These are phyloP conservation scores for Scleroderma bovista DNA, from an alignment of 768 basidiomycete species.

Conservation along the genomic window DNA sequence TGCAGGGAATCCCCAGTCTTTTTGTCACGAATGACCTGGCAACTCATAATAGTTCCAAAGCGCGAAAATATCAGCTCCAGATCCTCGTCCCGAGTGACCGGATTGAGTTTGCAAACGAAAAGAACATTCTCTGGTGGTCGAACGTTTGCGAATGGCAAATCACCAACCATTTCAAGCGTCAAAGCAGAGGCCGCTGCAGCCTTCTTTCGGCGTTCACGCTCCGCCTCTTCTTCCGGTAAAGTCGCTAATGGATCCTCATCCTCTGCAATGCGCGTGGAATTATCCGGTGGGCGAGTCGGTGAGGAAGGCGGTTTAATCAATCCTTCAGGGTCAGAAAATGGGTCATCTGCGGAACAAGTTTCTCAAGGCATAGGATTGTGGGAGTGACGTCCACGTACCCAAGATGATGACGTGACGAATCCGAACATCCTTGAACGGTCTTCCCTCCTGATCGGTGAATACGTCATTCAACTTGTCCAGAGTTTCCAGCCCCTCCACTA, in stretches of 20 bases:
- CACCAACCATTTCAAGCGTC: constrained; percentile 99
- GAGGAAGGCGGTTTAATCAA: constrained; percentile 67
- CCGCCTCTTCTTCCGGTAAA: constrained; percentile 82
- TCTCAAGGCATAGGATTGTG: constrained; percentile 3
- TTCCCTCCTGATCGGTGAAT: constrained; percentile 79
- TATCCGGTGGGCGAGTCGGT: constrained; percentile 79
- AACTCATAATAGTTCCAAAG: constrained; percentile 94
- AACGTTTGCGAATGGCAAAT: constrained; percentile 96
- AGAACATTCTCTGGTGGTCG: constrained; percentile 97
- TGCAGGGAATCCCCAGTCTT: constrained; percentile 94
- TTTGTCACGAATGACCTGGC: constrained; percentile 96
- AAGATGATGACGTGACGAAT: constrained; percentile 95
- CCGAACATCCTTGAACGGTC: constrained; percentile 91
- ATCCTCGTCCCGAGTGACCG: constrained; percentile 93
- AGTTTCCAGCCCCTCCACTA: constrained; percentile 91
- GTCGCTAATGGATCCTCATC: constrained; percentile 87
- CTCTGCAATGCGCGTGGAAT: constrained; percentile 86
- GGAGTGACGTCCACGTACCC: constrained; percentile 41
- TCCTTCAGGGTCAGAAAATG: constrained; percentile 83
- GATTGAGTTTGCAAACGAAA: constrained; percentile 98
- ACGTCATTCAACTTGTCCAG: constrained; percentile 91
- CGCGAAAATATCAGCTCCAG: constrained; percentile 95
- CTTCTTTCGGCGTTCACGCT: constrained; percentile 72
- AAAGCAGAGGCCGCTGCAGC: constrained; percentile 91
- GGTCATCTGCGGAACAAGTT: constrained; percentile 65